These are phyloP conservation scores for Xylaria sp. DNA, from an alignment of 2,329 filamentous ascomycete species.

Conservation along the genomic window DNA sequence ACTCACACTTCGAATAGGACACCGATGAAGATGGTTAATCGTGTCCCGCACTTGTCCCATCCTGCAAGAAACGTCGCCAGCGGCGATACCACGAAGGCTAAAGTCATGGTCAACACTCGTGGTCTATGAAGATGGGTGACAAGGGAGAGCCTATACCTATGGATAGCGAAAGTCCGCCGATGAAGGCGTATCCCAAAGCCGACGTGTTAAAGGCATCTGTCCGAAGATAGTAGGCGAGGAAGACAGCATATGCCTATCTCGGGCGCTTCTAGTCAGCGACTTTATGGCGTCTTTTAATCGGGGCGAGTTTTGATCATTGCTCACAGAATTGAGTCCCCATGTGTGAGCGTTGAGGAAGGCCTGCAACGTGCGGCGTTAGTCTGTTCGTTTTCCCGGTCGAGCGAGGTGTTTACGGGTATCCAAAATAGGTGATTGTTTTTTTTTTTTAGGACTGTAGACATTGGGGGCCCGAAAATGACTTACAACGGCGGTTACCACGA, in stretches of 20 bases:
- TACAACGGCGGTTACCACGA: slow-evolving; percentile 59
- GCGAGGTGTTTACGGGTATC: too few species aligned
- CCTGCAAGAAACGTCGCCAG: slow-evolving; percentile 60
- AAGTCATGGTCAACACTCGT: slow-evolving; percentile 37
- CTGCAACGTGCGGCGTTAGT: slow-evolving; percentile 9
- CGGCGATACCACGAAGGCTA: slow-evolving; percentile 70
- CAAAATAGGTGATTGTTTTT: too few species aligned
- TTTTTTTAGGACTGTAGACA: too few species aligned
- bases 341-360: slow-evolving; percentile 69
- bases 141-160: slow-evolving; percentile 42
- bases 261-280: slow-evolving; percentile 23
- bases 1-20: slow-evolving; percentile 63
- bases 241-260: slow-evolving; percentile 60
- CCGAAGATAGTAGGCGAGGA: slow-evolving; percentile 62
- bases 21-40: slow-evolving; percentile 67
- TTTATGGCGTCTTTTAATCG: slow-evolving; percentile 3
- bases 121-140: background rate
- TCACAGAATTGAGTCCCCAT: slow-evolving; percentile 73
- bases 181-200: slow-evolving; percentile 73
- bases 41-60: slow-evolving; percentile 69
- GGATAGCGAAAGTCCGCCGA: slow-evolving; percentile 73
- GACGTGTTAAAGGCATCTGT: slow-evolving; percentile 67
- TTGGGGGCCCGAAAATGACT: background rate
- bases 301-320: slow-evolving; percentile 29
- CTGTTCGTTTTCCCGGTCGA: too few species aligned